A percentile compares a stretch with the other conserved stretches of the same genome.
These are phyloP conservation scores for Ceratorhiza oryzae-sativae DNA, from an alignment of 1,284 basidiomycete genomes.

Conservation along the genomic window DNA sequence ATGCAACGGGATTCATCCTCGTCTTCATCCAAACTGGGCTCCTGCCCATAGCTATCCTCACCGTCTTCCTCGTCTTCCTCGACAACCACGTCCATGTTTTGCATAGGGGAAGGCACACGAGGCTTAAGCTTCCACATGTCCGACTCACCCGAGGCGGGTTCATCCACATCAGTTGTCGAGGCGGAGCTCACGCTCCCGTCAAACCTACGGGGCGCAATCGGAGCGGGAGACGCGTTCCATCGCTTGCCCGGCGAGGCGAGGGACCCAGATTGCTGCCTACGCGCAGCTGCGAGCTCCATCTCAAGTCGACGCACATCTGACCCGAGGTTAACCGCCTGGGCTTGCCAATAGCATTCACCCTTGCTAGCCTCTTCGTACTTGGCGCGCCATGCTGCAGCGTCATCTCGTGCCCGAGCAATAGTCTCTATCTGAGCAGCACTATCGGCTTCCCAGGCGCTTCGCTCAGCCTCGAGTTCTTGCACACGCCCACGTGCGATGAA, in stretches of 20 bases:
- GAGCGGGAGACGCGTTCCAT: constrained; percentile 16
- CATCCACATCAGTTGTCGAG: constrained; percentile 33
- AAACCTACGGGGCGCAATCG: constrained; percentile 25
- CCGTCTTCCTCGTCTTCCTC: constrained; percentile 29
- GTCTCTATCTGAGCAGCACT: not conserved
- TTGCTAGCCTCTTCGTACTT: constrained; percentile 23
- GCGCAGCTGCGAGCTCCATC: constrained; percentile 15
- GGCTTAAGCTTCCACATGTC: constrained; percentile 10
- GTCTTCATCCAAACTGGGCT: constrained; percentile 21
- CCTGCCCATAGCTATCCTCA: constrained; percentile 37
- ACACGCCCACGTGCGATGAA: constrained; percentile 71
- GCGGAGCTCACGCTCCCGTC: constrained; percentile 39
- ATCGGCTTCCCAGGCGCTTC: constrained; percentile 25
- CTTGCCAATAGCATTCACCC: constrained; percentile 31
- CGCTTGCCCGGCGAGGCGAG: not conserved
- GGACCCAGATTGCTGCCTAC: not conserved
- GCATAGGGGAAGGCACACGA: constrained; percentile 9
- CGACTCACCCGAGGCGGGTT: not conserved
- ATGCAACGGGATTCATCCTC: constrained; percentile 31
- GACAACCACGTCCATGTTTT: constrained; percentile 36
- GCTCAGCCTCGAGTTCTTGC: constrained; percentile 20
- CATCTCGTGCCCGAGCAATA: constrained; percentile 14
- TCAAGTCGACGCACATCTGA: constrained; percentile 8
- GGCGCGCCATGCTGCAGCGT: constrained; percentile 13
- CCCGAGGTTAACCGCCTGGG: constrained; percentile 20